Evolutionary conservation across 176 grass and related monocot species (phyloP).

Genomic region (Avena atlantica): DNA sequence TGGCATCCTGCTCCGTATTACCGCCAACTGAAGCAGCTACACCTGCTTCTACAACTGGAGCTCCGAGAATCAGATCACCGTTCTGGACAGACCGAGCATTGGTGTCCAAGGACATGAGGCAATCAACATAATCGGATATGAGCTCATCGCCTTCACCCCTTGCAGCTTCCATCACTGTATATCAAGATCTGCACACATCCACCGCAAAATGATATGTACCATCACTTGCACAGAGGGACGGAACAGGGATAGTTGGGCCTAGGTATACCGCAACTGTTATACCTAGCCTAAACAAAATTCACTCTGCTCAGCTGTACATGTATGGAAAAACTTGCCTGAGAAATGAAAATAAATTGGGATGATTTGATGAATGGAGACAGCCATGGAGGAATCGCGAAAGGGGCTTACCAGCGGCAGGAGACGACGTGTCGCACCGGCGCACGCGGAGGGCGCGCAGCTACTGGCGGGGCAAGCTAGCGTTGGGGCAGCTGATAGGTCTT

Average conservation of each 20-base stretch:
- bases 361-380: not conserved
- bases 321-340: too few species aligned
- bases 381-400: not conserved
- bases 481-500: not conserved
- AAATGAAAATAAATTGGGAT: not conserved
- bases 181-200: constrained; percentile 22
- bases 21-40: constrained; percentile 29
- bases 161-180: constrained; percentile 51
- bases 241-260: too few species aligned
- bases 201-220: not conserved
- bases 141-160: constrained; percentile 62
- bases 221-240: too few species aligned
- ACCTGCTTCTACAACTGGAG: constrained; percentile 33
- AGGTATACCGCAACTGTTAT: too few species aligned
- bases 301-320: not conserved
- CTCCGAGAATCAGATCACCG: constrained; percentile 50
- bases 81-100: constrained; percentile 50
- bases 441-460: not conserved
- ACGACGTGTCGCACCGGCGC: not conserved
- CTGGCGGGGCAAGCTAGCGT: not conserved
- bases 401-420: not conserved
- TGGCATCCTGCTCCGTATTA: not conserved
- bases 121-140: constrained; percentile 87
- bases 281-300: not conserved
- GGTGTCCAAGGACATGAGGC: constrained; percentile 87